These are phyloP conservation scores for Melastoma malabathricum DNA, from an alignment of 345 rosid species.

Conservation along the genomic window DNA sequence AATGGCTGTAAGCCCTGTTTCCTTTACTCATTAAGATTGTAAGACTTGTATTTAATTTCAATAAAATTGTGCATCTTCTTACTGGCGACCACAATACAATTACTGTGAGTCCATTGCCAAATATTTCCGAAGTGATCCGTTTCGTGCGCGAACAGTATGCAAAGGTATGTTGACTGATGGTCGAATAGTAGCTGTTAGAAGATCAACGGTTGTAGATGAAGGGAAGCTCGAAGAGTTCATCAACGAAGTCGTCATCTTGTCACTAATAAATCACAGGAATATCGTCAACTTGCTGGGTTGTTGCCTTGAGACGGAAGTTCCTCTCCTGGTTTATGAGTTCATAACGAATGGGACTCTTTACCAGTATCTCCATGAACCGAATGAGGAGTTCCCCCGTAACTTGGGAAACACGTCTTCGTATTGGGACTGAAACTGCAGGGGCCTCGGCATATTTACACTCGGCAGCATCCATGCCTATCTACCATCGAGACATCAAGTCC, in stretches of 20 bases:
- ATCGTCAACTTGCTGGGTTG: conserved; percentile 7
- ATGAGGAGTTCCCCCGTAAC: not conserved
- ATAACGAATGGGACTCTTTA: conserved; percentile 9
- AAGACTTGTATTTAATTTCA: too few relatives aligned
- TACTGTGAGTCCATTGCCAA: too few relatives aligned
- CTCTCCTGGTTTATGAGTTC: conserved; percentile 8
- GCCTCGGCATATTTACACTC: conserved; percentile 12
- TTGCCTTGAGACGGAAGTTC: conserved; percentile 6
- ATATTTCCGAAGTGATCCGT: too few relatives aligned
- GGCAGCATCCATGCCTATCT: not conserved
- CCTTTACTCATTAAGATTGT: too few relatives aligned
- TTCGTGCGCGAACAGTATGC: conserved; percentile 13
- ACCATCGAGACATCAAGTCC: conserved; percentile 15
- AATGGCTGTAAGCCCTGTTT: too few relatives aligned
- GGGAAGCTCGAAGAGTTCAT: conserved; percentile 7
- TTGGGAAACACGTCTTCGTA: conserved; percentile 2
- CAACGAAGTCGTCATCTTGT: conserved; percentile 4
- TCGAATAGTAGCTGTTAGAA: conserved; percentile 5
- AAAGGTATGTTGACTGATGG: conserved; percentile 4
- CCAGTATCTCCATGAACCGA: conserved; percentile 1
- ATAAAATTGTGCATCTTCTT: too few relatives aligned
- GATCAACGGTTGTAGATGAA: not conserved
- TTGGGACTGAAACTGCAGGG: conserved; percentile 10
- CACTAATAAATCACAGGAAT: not conserved
- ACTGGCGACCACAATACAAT: too few relatives aligned